Base-by-base conservation (phyloP, 805 yeast genomes). In the Ascoidea rubescens region DNA sequence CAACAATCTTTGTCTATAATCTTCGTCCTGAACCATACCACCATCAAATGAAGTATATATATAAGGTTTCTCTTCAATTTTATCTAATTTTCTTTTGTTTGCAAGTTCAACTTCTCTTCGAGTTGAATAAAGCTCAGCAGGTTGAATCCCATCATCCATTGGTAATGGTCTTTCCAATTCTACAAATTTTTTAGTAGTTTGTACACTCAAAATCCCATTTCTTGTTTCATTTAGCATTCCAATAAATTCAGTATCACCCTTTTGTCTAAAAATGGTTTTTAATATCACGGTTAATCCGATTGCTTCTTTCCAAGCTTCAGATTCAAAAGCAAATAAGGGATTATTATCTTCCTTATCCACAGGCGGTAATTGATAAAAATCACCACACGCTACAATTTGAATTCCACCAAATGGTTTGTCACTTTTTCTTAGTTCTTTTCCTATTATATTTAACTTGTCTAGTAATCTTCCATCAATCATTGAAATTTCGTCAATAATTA, bases 291-390 rank as follows among this genome's bases (percentile, higher is more conserved):
- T 88, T 53, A 77, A 74, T 7, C 75, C 67, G 47, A 93, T 73
- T 5, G 79, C 76, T 32, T 65, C 66, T 16, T 66, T 66, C 99
- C 99, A 93, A 31, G 79, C 67, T 2, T 69, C 63, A 7, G 88
- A 74, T 60, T 89, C 85, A 61, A 93, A 93, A 54, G 96, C 84
- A 62, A 84, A 93, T 30, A 66, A 63, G 0, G 72, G 63, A 2
- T 55, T 61, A 31, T 61, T 60, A 0, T 65, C 65, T 46, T 68
- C 71, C 28, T 71, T 71, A 8, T 74, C 70, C 5, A 93, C 95
- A 0, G 99, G 99, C 1, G 99, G 99, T 47, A 93, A 71, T 67
- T 93, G 99, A 66, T 84, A 90, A 63, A 91, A 90, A 67, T 93
- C 99, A n/a, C 99, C 99, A 4, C 95, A 84, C 43, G 90, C 67